These are phyloP conservation scores for Colletotrichum scovillei DNA, from an alignment of 2,329 filamentous ascomycete genomes.

Conservation along the genomic window DNA sequence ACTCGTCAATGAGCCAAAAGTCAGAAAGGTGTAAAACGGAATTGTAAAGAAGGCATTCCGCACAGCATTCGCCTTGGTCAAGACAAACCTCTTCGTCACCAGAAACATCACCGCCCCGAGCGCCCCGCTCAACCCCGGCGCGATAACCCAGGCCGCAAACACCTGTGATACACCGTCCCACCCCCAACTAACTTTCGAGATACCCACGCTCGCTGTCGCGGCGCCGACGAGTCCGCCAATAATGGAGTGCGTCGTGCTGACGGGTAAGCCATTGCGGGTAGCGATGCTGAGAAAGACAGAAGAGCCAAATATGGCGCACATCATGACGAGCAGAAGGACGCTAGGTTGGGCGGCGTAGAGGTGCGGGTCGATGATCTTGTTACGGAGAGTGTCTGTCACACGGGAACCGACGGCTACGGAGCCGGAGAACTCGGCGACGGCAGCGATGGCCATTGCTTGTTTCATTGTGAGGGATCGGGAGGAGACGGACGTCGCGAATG, in stretches of 20 bases:
- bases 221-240: constrained; percentile 55
- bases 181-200: constrained; percentile 50
- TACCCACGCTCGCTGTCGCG: constrained; percentile 49
- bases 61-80: constrained; percentile 44
- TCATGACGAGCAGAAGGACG: constrained; percentile 65
- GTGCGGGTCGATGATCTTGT: constrained; percentile 56
- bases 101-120: constrained; percentile 48
- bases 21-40: constrained; percentile 52
- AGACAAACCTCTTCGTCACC: constrained; percentile 47
- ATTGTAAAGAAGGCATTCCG: constrained; percentile 47
- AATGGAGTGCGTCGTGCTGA: constrained; percentile 66
- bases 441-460: constrained; percentile 57
- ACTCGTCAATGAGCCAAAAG: constrained; percentile 49
- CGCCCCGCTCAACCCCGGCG: constrained; percentile 47
- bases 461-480: constrained; percentile 58
- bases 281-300: constrained; percentile 64
- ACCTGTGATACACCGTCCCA: constrained; percentile 51
- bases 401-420: constrained; percentile 51
- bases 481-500: constrained; percentile 58
- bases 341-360: constrained; percentile 56
- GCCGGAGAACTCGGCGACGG: constrained; percentile 57
- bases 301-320: constrained; percentile 62
- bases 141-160: constrained; percentile 51
- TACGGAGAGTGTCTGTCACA: constrained; percentile 58
- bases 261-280: constrained; percentile 62